Evolutionary conservation across 257 asterid species (phyloP).

Genomic region (Marsdenia floribunda): DNA sequence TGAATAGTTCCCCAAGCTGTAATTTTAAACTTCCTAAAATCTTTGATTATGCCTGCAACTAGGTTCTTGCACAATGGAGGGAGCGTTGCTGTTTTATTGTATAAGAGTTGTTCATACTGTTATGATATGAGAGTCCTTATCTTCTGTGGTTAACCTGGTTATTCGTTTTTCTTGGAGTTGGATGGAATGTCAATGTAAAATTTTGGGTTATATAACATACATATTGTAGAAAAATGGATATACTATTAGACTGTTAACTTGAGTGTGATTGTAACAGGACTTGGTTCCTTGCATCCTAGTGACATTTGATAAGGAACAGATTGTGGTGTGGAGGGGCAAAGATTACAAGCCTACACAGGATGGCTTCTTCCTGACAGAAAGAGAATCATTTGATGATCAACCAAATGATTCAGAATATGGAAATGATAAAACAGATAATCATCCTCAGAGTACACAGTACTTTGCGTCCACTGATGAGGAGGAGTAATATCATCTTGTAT

Average conservation of each 20-base stretch:
- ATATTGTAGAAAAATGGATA: background rate
- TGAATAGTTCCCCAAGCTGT: background rate
- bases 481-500: slow-evolving; percentile 2
- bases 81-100: background rate
- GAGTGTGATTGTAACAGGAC: slow-evolving; percentile 43
- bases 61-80: background rate
- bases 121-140: background rate
- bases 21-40: background rate
- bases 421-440: slow-evolving; percentile 19
- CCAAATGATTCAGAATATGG: slow-evolving; percentile 20
- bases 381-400: slow-evolving; percentile 45
- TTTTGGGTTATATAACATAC: background rate
- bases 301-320: slow-evolving; percentile 88
- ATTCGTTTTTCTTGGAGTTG: background rate
- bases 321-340: slow-evolving; percentile 83
- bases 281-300: slow-evolving; percentile 84
- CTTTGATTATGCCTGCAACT: background rate
- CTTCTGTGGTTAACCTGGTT: background rate
- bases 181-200: background rate
- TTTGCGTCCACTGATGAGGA: slow-evolving; percentile 41
- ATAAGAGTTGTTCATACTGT: background rate
- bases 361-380: slow-evolving; percentile 51
- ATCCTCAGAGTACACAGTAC: slow-evolving; percentile 13
- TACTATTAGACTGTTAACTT: background rate
- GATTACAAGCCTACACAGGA: slow-evolving; percentile 55